Percentiles rank a stretch among this genome's conserved stretches.
phyloP scores from a whole-genome alignment of 257 asterid genomes.

The Echites panduratus region DNA sequence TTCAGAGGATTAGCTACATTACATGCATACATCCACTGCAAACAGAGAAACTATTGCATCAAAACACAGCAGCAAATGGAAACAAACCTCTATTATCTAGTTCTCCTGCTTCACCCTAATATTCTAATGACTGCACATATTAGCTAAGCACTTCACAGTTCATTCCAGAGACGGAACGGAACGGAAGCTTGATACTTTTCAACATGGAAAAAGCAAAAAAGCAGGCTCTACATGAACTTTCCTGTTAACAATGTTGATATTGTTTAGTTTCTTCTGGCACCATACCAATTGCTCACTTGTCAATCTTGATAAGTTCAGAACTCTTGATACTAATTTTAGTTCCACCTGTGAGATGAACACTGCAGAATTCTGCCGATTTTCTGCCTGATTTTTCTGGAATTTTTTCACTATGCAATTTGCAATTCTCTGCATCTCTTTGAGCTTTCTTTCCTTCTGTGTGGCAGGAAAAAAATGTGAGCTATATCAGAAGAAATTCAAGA shows the following conservation, averaged over 20 bases:
- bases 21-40: not conserved
- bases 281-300: constrained; percentile 51
- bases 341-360: constrained; percentile 49
- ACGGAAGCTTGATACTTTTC: not conserved
- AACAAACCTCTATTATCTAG: not conserved
- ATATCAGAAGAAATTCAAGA: not conserved
- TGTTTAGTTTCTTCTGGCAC: constrained; percentile 61
- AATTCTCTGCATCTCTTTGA: constrained; percentile 48
- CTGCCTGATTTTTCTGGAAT: constrained; percentile 37
- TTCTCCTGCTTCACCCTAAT: not conserved
- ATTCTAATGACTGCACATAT: not conserved
- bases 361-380: constrained; percentile 19
- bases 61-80: not conserved
- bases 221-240: constrained; percentile 53
- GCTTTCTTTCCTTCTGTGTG: constrained; percentile 66
- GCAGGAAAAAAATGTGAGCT: not conserved
- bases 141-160: not conserved
- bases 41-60: not conserved
- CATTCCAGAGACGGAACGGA: not conserved
- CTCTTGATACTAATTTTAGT: constrained; percentile 52
- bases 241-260: constrained; percentile 47
- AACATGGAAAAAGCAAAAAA: constrained; percentile 80
- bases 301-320: constrained; percentile 49
- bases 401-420: constrained; percentile 70
- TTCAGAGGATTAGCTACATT: not conserved